Conservation (phyloP, 2,329 filamentous ascomycete species). For the Cladosporium sp. region DNA sequence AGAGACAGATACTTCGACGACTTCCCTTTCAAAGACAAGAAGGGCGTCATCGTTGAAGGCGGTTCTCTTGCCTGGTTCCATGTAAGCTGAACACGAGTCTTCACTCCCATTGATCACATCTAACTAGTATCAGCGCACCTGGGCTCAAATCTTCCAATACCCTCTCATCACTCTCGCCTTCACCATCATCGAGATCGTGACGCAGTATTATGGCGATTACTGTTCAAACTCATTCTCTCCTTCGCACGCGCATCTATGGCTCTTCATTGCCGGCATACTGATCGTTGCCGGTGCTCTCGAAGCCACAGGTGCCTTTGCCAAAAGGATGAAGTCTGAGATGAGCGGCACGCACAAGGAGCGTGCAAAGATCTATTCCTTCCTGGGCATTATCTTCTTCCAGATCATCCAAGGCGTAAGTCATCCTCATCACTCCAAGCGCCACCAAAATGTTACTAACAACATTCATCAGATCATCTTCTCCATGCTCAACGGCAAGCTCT, state of each 20-base stretch:
- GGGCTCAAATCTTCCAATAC: conserved; percentile 15
- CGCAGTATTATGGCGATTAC: conserved; percentile 19
- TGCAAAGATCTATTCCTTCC: conserved; percentile 17
- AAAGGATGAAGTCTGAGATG: conserved; percentile 14
- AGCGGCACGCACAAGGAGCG: conserved; percentile 11
- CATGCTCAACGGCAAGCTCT: conserved; percentile 20
- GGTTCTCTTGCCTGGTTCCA: conserved; percentile 19
- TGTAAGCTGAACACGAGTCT: neutral
- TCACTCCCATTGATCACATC: neutral
- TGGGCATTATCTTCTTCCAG: conserved; percentile 19
- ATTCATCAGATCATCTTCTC: conserved; percentile 15
- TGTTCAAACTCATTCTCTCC: conserved; percentile 20
- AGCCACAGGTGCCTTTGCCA: conserved; percentile 15
- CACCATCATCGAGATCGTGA: conserved; percentile 18
- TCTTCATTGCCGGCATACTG: conserved; percentile 13
- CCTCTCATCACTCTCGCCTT: conserved; percentile 17
- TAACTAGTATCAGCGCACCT: conserved; percentile 13
- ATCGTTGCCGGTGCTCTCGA: conserved; percentile 17
- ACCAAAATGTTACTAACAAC: neutral
- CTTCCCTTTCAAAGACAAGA: conserved; percentile 16
- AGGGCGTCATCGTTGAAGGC: conserved; percentile 14
- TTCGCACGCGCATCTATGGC: conserved; percentile 19
- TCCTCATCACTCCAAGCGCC: neutral
- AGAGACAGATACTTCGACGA: conserved; percentile 17
- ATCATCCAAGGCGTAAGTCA: conserved; percentile 16